Conservation (phyloP, 768 basidiomycete species). For the Kwoniella shandongensis region DNA sequence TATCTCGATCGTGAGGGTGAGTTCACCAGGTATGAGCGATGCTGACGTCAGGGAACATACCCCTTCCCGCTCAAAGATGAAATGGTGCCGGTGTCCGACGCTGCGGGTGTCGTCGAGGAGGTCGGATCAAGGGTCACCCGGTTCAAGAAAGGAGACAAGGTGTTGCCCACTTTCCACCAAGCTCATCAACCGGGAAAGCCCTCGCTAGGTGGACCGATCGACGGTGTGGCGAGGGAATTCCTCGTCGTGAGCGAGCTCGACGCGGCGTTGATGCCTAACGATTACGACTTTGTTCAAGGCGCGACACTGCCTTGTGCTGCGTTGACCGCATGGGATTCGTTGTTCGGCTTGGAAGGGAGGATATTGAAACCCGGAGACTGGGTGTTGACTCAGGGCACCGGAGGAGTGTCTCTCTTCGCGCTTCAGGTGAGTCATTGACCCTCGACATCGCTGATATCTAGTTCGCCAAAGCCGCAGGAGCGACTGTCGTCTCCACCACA, state of each 20-base stretch:
- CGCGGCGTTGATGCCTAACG: slow-evolving; percentile 15
- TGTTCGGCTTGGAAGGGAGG: slow-evolving; percentile 23
- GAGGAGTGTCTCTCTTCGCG: slow-evolving; percentile 32
- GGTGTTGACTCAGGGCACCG: slow-evolving; percentile 32
- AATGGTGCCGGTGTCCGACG: slow-evolving; percentile 26
- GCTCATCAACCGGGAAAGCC: slow-evolving; percentile 10
- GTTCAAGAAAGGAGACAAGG: slow-evolving; percentile 28
- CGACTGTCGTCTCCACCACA: slow-evolving; percentile 24
- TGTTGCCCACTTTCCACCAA: slow-evolving; percentile 21
- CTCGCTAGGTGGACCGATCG: slow-evolving; percentile 15
- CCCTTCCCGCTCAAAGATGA: slow-evolving; percentile 21
- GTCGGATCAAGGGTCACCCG: slow-evolving; percentile 18
- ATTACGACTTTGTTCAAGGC: slow-evolving; percentile 16
- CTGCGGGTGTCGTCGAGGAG: slow-evolving; percentile 18
- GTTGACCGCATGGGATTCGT: slow-evolving; percentile 32
- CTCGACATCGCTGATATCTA: neutral
- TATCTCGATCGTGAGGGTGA: slow-evolving; percentile 16
- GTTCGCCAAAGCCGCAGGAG: slow-evolving; percentile 31
- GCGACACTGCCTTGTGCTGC: slow-evolving; percentile 31
- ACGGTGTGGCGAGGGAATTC: slow-evolving; percentile 13
- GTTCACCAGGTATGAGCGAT: neutral
- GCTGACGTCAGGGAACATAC: slow-evolving; percentile 27
- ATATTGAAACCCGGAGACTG: slow-evolving; percentile 22
- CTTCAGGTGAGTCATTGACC: slow-evolving; percentile 18
- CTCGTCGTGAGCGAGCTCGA: slow-evolving; percentile 12